Evolutionary conservation across 805 yeast genomes (phyloP).

Genomic region (Yamadazyma nakazawae): DNA sequence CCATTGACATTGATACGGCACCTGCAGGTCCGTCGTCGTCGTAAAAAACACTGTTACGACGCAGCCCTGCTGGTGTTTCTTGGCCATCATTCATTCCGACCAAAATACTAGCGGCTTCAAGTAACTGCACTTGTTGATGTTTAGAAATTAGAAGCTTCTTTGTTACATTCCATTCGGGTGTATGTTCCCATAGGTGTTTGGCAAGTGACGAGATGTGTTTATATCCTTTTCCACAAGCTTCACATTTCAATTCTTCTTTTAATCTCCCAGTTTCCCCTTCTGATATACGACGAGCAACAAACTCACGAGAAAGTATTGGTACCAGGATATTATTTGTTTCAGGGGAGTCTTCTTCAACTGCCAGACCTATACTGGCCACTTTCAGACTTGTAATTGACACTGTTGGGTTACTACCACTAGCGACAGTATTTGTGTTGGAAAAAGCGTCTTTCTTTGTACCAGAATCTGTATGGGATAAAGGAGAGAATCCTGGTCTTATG

Average conservation of each 20-base stretch:
- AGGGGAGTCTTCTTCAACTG: constrained; percentile 4
- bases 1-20: constrained; percentile 7
- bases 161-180: constrained; percentile 91
- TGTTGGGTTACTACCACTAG: neutral
- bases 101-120: constrained; percentile 74
- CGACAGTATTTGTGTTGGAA: neutral
- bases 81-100: constrained; percentile 52
- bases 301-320: constrained; percentile 56
- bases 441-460: neutral
- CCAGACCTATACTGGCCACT: neutral
- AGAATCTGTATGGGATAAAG: neutral
- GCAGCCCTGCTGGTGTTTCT: neutral
- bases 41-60: constrained; percentile 13
- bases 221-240: constrained; percentile 89
- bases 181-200: constrained; percentile 89
- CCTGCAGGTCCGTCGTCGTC: constrained; percentile 9
- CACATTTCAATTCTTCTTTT: constrained; percentile 82
- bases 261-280: constrained; percentile 85
- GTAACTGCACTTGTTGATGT: constrained; percentile 81
- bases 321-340: constrained; percentile 24
- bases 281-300: constrained; percentile 77
- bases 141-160: constrained; percentile 77
- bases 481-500: neutral
- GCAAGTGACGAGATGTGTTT: constrained; percentile 86
- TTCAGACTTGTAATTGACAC: neutral